These are phyloP conservation scores for Aureobasidium sp. DNA, from an alignment of 2,329 filamentous ascomycete species.

Conservation along the genomic window DNA sequence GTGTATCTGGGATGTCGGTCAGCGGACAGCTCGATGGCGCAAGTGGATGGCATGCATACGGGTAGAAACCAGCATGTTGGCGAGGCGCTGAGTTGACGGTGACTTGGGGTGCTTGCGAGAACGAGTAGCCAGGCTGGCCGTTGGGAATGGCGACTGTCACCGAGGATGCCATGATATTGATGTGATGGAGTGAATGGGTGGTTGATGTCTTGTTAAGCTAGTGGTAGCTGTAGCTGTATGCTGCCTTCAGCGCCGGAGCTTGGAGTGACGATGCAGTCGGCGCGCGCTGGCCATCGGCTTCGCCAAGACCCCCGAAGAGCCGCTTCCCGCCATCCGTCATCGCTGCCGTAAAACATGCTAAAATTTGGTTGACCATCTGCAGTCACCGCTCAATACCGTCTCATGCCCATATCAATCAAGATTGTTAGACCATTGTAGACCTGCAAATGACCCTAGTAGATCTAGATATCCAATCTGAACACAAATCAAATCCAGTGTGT, in stretches of 20 bases:
- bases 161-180: slow-evolving; percentile 11
- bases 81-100: slow-evolving; percentile 39
- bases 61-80: slow-evolving; percentile 77
- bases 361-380: slow-evolving; percentile 7
- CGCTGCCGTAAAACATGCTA: slow-evolving; percentile 3
- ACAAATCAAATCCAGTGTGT: neutral
- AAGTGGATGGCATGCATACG: slow-evolving; percentile 51
- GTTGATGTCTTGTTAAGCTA: neutral
- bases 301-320: slow-evolving; percentile 3
- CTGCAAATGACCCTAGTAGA: neutral
- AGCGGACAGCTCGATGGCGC: slow-evolving; percentile 1
- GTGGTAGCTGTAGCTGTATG: neutral
- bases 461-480: neutral
- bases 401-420: neutral
- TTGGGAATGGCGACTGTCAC: slow-evolving; percentile 11
- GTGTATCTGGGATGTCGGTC: slow-evolving; percentile 61
- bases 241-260: neutral
- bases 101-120: slow-evolving; percentile 43
- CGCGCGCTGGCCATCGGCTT: neutral
- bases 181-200: neutral
- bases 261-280: slow-evolving; percentile 3
- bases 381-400: neutral
- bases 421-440: neutral
- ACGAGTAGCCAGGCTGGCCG: slow-evolving; percentile 49
- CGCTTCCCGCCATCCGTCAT: neutral